phyloP scores from a whole-genome alignment of 768 basidiomycete genomes.

The Favolaschia claudopus region DNA sequence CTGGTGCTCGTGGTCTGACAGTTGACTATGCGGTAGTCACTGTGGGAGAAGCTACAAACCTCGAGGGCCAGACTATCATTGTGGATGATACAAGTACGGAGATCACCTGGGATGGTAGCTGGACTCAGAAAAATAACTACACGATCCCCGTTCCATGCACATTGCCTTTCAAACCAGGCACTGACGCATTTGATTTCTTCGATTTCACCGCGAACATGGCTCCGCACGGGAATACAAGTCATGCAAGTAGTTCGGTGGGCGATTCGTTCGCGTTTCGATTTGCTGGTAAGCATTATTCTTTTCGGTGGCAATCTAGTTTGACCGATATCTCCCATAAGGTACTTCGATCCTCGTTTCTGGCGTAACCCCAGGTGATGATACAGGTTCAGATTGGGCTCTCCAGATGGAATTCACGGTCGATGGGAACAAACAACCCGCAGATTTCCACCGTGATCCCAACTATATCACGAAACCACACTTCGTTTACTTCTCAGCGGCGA shows the following conservation, averaged over 20 bases:
- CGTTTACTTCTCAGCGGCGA: background rate
- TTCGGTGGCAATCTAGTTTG: background rate
- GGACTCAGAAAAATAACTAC: background rate
- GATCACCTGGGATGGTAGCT: conserved; percentile 16
- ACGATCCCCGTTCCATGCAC: background rate
- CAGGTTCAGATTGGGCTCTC: background rate
- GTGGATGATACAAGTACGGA: conserved; percentile 19
- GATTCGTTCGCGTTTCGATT: conserved; percentile 5
- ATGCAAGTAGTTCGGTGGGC: background rate
- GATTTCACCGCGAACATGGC: background rate
- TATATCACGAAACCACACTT: conserved; percentile 11
- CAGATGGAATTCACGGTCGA: background rate
- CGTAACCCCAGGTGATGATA: background rate
- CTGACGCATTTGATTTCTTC: background rate
- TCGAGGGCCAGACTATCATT: conserved; percentile 19
- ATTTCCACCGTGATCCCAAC: background rate
- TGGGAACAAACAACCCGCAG: background rate
- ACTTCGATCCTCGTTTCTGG: background rate
- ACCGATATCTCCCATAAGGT: background rate
- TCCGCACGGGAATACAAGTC: conserved; percentile 11
- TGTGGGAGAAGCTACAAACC: background rate
- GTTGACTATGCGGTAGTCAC: conserved; percentile 20
- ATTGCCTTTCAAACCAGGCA: background rate
- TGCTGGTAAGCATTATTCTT: background rate
- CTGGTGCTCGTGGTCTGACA: background rate